Evolutionary conservation across 176 grass and related monocot genomes (phyloP).

Genomic region (Hordeum vulgare): MorexV3_pseudomolecules_assembly NC_058524.1:158655364-158655863

Average conservation of each 20-base stretch:
- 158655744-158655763: slow-evolving; percentile 67
- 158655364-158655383: too few species aligned
- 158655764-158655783: slow-evolving; percentile 40
- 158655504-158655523: not conserved
- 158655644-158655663: slow-evolving; percentile 19
- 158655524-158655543: not conserved
- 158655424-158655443: not conserved
- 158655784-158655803: slow-evolving; percentile 35
- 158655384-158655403: not conserved
- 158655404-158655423: not conserved
- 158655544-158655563: slow-evolving; percentile 25
- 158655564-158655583: slow-evolving; percentile 33
- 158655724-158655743: slow-evolving; percentile 56
- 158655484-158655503: not conserved
- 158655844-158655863: slow-evolving; percentile 15
- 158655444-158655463: not conserved
- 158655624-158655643: slow-evolving; percentile 37
- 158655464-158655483: not conserved
- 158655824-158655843: slow-evolving; percentile 56
- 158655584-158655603: slow-evolving; percentile 40
- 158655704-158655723: slow-evolving; percentile 53
- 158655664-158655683: slow-evolving; percentile 40
- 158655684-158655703: slow-evolving; percentile 46
- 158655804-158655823: slow-evolving; percentile 53
- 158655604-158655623: slow-evolving; percentile 59